Evolutionary conservation across 805 yeast species (phyloP).

Genomic region (Ogataea pilisensis): DNA sequence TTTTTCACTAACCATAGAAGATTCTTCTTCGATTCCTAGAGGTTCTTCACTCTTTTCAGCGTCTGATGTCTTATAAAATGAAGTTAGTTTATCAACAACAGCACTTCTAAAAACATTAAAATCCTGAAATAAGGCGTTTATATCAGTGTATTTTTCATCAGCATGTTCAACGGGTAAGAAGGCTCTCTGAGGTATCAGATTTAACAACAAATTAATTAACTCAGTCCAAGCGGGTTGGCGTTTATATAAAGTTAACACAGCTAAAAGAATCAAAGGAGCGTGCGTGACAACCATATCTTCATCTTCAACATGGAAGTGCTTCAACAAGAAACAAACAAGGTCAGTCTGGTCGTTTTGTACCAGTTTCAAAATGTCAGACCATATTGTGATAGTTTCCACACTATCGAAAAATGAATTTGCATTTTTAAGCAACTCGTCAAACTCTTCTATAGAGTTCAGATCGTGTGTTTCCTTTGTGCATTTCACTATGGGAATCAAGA

Average conservation of each 20-base stretch:
- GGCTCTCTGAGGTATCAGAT: conserved; percentile 60
- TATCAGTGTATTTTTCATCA: conserved; percentile 11
- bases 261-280: conserved; percentile 63
- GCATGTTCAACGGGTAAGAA: conserved; percentile 51
- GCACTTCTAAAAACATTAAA: conserved; percentile 11
- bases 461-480: conserved; percentile 36
- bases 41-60: conserved; percentile 3
- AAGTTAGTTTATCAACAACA: conserved; percentile 11
- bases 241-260: conserved; percentile 33
- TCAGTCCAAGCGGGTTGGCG: conserved; percentile 33
- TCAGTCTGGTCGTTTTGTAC: conserved; percentile 38
- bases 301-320: conserved; percentile 70
- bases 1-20: conserved; percentile 9
- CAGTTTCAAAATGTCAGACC: conserved; percentile 56
- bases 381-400: conserved; percentile 75
- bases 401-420: conserved; percentile 78
- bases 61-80: conserved; percentile 13
- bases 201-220: conserved; percentile 42
- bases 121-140: conserved; percentile 3
- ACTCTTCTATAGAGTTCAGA: conserved; percentile 21
- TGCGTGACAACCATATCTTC: conserved; percentile 82
- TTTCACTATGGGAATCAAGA: conserved; percentile 62
- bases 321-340: conserved; percentile 55
- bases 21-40: conserved; percentile 4
- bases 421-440: conserved; percentile 47